Base-by-base conservation (phyloP, 805 yeast genomes). In the Ogataea methylovora region DNA sequence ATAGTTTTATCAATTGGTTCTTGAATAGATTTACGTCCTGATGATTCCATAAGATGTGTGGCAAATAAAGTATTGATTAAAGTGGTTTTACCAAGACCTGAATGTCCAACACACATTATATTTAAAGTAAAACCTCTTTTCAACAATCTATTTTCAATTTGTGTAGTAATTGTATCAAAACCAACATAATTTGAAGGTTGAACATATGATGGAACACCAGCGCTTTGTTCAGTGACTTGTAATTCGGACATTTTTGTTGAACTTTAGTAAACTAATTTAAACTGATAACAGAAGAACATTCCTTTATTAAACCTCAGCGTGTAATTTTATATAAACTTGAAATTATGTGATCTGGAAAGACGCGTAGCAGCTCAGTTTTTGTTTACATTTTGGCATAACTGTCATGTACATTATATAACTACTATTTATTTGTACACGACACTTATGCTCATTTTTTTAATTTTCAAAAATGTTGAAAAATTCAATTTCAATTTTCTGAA, bases 71-170 rank as follows among this genome's bases (percentile, higher is more conserved):
- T 85, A 65, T 92, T 92, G 45, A 92, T 72, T 45, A 92, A 61
- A 0, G 98, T 92, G 35, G 95, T 76, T 61, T 92, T 92, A 38
- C 98, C 98, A 48, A 92, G 71, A 2, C 98, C 98, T 8, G 95
- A 82, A 50, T 77, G 78, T 33, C 94, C 98, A 31, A 90, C 97
- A 32, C 84, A 81, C 92, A 92, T 87, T 32, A 92, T 63, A 55
- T 92, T 92, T 63, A 92, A 83, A 55, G 86, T 90, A 63, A 92
- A 92, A 3, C 98, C 98, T 49, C 88, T 73, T 60, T 86, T 88
- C 59, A 92, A 69, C 48, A 92, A 67, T 47, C 96, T 76, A 58
- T 81, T 86, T 61, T 92, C 97, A 53, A 92, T 92, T 63, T 92
- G 98, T 24, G 82, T 73, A 33, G 97, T 90, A 61, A 92, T 90